Conservation (phyloP, 2,329 filamentous ascomycete species). For the Diaporthe velutina region DNA sequence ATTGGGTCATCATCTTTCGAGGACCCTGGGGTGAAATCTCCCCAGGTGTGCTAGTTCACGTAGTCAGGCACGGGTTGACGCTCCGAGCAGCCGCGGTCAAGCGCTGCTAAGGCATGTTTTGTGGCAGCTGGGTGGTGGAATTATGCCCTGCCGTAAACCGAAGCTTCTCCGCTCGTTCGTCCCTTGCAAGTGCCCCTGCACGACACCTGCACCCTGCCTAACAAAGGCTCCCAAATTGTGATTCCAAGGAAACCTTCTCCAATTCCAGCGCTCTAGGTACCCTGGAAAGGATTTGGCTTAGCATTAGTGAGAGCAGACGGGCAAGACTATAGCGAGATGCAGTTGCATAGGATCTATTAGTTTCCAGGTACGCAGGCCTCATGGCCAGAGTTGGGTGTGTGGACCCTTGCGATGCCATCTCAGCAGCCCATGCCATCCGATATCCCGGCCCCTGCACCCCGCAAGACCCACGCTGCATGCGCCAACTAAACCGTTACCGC, state of each 20-base stretch:
- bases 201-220: background rate
- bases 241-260: background rate
- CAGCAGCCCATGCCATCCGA: background rate
- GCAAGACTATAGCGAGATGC: background rate
- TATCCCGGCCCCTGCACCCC: background rate
- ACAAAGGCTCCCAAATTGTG: background rate
- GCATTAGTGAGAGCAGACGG: background rate
- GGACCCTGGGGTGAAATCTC: constrained; percentile 5
- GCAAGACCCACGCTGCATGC: background rate
- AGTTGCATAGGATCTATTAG: background rate
- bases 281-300: background rate
- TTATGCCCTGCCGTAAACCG: constrained; percentile 15
- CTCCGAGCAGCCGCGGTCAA: constrained; percentile 36
- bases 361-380: too few relatives aligned
- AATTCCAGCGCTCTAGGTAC: background rate
- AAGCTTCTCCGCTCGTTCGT: constrained; percentile 17
- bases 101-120: constrained; percentile 31
- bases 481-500: background rate
- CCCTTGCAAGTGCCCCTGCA: constrained; percentile 19
- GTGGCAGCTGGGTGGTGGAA: constrained; percentile 39
- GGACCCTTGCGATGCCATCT: background rate
- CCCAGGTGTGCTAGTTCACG: background rate
- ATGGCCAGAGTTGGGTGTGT: background rate
- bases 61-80: constrained; percentile 28
- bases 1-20: background rate